phyloP scores from a whole-genome alignment of 2,329 filamentous ascomycete species.

The Colletotrichum tanaceti region DNA sequence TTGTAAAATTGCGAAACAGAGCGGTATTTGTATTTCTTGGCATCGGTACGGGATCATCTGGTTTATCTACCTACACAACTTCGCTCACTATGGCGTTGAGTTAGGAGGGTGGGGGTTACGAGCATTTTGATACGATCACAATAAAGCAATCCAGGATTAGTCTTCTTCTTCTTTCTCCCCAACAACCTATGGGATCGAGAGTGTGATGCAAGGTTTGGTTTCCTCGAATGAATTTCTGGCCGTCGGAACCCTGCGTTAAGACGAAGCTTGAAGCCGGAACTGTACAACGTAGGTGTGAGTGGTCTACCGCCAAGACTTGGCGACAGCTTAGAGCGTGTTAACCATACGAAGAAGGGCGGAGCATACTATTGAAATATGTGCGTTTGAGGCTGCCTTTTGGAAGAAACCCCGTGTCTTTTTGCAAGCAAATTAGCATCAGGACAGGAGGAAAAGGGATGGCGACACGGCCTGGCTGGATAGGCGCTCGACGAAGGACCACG shows the following conservation, averaged over 20 bases:
- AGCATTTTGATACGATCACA: conserved; percentile 9
- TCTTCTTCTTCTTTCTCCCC: neutral
- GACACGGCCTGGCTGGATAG: no score
- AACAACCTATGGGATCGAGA: neutral
- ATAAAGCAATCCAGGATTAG: conserved; percentile 3
- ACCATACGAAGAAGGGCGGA: no score
- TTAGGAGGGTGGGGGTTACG: conserved; percentile 1
- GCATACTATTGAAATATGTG: no score
- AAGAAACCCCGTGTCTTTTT: no score
- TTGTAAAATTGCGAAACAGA: neutral
- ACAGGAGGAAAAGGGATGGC: no score
- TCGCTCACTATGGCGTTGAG: neutral
- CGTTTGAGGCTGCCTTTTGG: no score
- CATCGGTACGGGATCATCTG: conserved; percentile 18
- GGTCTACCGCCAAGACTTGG: neutral
- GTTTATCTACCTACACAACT: neutral
- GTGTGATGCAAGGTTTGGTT: neutral
- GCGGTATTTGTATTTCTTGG: conserved; percentile 10
- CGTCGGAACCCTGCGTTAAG: neutral
- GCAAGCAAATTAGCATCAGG: no score
- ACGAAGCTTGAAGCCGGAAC: neutral
- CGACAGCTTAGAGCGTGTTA: neutral
- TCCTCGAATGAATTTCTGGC: neutral
- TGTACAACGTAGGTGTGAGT: neutral
- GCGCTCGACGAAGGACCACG: no score